A percentile compares a stretch with the other conserved stretches of the same genome.
phyloP scores from a whole-genome alignment of 2,329 filamentous ascomycete species.

The Colletotrichum camelliae region DNA sequence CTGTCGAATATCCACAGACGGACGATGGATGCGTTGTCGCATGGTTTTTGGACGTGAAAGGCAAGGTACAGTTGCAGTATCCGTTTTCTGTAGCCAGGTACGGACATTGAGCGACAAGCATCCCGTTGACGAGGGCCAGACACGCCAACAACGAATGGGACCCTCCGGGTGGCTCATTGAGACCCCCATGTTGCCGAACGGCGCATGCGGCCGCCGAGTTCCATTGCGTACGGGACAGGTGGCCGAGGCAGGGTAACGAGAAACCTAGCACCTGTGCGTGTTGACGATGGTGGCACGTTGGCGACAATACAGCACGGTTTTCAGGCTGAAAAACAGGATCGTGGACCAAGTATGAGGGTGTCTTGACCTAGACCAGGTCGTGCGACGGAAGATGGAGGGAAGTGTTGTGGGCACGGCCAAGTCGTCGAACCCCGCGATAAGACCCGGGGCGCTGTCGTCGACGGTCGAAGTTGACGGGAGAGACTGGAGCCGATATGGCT shows the following conservation, averaged over 20 bases:
- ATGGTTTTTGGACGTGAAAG: not conserved
- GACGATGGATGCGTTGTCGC: not conserved
- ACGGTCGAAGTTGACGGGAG: not conserved
- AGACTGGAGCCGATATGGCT: not conserved
- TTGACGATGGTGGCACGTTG: not conserved
- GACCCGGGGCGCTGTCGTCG: not conserved
- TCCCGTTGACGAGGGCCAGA: not conserved
- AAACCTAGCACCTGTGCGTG: not conserved
- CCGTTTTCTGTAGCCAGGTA: not conserved
- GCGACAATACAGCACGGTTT: not conserved
- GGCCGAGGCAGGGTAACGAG: conserved; percentile 4
- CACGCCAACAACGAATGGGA: not conserved
- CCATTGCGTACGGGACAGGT: conserved; percentile 3
- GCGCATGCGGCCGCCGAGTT: conserved; percentile 10
- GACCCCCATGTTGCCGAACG: conserved; percentile 3
- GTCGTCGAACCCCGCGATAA: not conserved
- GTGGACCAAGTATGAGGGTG: not conserved
- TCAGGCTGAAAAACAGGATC: not conserved
- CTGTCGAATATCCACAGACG: not conserved
- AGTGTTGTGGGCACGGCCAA: not conserved
- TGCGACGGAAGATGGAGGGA: not conserved
- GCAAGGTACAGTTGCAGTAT: not conserved
- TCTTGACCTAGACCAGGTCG: not conserved
- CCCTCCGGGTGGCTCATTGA: not conserved
- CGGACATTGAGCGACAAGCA: conserved; percentile 7